Evolutionary conservation across 2,329 filamentous ascomycete species (phyloP).

Genomic region (Diaporthe citrichinensis): DNA sequence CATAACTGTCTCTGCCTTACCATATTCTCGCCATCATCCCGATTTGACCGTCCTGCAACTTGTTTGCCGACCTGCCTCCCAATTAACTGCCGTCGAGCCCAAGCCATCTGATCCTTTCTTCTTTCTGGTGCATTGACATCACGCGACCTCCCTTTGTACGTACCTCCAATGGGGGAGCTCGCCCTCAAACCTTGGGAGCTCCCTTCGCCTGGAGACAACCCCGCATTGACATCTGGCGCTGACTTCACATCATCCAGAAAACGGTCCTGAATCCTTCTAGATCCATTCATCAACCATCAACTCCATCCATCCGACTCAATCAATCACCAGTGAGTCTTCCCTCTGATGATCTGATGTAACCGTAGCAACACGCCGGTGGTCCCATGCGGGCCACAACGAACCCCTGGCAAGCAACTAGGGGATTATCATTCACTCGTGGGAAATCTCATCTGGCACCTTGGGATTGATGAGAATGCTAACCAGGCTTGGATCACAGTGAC

Average conservation of each 20-base stretch:
- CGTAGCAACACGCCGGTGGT: background rate
- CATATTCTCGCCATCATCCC: background rate
- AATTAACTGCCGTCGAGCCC: slow-evolving; percentile 2
- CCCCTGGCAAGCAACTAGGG: background rate
- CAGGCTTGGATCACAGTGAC: slow-evolving; percentile 76
- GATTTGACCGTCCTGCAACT: background rate
- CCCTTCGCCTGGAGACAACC: slow-evolving; percentile 20
- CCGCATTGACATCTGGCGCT: slow-evolving; percentile 27
- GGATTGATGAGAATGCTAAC: background rate
- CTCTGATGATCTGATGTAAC: background rate
- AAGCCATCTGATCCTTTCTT: slow-evolving; percentile 2
- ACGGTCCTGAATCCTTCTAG: slow-evolving; percentile 19
- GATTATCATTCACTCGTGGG: background rate
- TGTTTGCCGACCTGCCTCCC: background rate
- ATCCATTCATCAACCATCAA: slow-evolving; percentile 13
- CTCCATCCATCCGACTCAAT: slow-evolving; percentile 12
- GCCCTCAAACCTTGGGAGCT: slow-evolving; percentile 24
- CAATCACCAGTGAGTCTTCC: slow-evolving; percentile 31
- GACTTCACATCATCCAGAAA: slow-evolving; percentile 21
- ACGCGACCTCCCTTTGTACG: slow-evolving; percentile 30
- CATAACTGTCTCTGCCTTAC: slow-evolving; percentile 10
- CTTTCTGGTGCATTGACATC: slow-evolving; percentile 26
- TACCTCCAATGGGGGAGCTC: slow-evolving; percentile 4
- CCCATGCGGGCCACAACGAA: background rate
- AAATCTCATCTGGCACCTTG: background rate